Conservation (phyloP, 1,284 basidiomycete species). For the Cryptococcus jaspeensis region DNA sequence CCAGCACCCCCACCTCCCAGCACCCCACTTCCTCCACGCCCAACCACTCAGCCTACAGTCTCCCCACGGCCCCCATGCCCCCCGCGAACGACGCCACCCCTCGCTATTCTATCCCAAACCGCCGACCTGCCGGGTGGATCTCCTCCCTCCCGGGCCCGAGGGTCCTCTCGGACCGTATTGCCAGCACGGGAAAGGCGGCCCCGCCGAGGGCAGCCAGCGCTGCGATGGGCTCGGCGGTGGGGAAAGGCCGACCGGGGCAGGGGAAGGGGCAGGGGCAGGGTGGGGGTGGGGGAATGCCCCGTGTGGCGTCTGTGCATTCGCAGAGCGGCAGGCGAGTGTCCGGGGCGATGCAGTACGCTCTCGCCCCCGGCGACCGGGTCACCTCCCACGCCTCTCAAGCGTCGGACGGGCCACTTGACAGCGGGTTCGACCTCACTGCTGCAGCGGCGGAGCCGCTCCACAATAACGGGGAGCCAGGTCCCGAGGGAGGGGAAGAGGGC, state of each 20-base stretch:
- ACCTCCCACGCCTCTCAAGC: background rate
- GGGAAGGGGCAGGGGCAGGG: background rate
- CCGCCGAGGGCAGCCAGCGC: conserved; percentile 3
- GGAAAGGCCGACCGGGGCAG: background rate
- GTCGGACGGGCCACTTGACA: background rate
- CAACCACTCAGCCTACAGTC: background rate
- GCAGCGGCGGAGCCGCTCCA: background rate
- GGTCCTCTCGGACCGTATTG: background rate
- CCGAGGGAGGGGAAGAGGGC: background rate
- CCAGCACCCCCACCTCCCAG: background rate
- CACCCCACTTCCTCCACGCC: background rate
- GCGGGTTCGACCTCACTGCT: background rate
- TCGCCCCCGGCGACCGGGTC: background rate
- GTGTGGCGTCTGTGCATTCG: background rate
- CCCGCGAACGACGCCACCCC: background rate
- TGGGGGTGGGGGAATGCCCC: background rate
- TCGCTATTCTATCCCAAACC: background rate
- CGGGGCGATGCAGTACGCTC: conserved; percentile 19
- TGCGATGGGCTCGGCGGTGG: background rate
- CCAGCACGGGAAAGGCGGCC: too few relatives aligned
- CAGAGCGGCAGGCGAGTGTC: conserved; percentile 12
- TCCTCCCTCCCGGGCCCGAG: conserved; percentile 10
- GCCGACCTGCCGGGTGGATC: conserved; percentile 17
- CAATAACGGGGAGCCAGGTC: too few relatives aligned
- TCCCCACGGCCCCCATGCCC: background rate